A percentile compares a stretch with the other conserved stretches of the same genome.
phyloP scores from a whole-genome alignment of 352 stramenopile genomes.

The Phytophthora hybrid region DNA sequence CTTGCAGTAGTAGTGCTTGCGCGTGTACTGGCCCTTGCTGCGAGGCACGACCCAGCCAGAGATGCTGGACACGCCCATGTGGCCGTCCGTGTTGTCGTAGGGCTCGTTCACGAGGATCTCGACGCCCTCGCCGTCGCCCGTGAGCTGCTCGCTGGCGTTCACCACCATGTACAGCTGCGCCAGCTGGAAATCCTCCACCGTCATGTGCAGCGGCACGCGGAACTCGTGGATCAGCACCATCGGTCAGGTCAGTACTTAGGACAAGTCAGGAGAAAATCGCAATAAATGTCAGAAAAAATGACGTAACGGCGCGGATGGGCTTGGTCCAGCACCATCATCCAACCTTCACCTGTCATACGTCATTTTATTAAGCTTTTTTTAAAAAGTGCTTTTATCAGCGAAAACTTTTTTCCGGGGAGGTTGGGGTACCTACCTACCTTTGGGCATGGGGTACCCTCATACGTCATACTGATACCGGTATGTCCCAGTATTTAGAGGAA shows the following conservation, averaged over 20 bases:
- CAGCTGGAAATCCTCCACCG: constrained; percentile 86
- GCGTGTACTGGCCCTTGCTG: constrained; percentile 89
- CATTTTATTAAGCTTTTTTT: neutral
- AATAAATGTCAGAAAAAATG: neutral
- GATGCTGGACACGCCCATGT: constrained; percentile 78
- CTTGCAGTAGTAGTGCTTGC: constrained; percentile 91
- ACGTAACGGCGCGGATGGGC: neutral
- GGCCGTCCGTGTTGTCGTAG: constrained; percentile 86
- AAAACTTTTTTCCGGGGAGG: no score
- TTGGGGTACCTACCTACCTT: no score
- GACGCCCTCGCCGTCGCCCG: constrained; percentile 83
- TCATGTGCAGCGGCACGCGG: constrained; percentile 89
- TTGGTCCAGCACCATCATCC: neutral
- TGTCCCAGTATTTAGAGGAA: no score
- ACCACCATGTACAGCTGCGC: constrained; percentile 91
- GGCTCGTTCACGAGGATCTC: constrained; percentile 90
- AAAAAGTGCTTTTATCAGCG: no score
- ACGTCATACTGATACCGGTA: no score
- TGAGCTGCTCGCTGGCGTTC: constrained; percentile 87
- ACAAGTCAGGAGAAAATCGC: neutral
- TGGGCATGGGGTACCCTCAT: no score
- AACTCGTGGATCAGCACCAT: constrained; percentile 91
- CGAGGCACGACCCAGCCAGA: constrained; percentile 76
- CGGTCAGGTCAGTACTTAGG: neutral
- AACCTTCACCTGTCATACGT: neutral